Conservation (phyloP, 192 early-diverging fungal species). For the Podila epigama region DNA sequence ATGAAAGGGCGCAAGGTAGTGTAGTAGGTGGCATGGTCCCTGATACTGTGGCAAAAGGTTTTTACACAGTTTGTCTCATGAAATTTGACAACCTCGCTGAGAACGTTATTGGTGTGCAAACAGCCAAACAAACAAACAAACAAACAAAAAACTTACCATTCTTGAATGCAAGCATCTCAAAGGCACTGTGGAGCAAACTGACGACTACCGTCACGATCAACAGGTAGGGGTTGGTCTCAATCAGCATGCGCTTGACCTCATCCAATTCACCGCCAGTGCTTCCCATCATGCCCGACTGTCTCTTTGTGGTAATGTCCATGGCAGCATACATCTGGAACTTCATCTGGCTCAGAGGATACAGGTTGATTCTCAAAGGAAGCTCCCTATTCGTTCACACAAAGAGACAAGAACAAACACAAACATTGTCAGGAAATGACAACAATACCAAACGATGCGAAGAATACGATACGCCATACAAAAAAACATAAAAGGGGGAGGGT, state of each 20-base stretch:
- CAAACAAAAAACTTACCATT: slow-evolving; percentile 66
- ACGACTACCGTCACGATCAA: slow-evolving; percentile 80
- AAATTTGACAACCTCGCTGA: no score
- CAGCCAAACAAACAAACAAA: not conserved
- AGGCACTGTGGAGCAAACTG: slow-evolving; percentile 80
- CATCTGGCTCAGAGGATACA: slow-evolving; percentile 71
- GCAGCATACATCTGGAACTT: slow-evolving; percentile 76
- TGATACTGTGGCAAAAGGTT: no score
- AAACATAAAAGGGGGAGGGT: not conserved
- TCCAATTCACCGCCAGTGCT: slow-evolving; percentile 65
- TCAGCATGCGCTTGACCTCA: slow-evolving; percentile 90
- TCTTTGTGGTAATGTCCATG: slow-evolving; percentile 72
- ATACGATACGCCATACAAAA: not conserved
- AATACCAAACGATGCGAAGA: no score
- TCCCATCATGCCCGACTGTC: slow-evolving; percentile 64
- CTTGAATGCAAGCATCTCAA: slow-evolving; percentile 95
- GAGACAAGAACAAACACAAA: not conserved
- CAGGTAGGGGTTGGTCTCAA: slow-evolving; percentile 89
- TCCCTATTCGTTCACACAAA: slow-evolving; percentile 39
- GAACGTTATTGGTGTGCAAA: not conserved
- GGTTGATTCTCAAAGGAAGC: slow-evolving; percentile 71
- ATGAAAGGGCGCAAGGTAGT: no score
- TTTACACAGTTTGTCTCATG: no score
- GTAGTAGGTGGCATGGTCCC: no score
- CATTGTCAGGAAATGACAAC: no score